Evolutionary conservation across 2,329 filamentous ascomycete genomes (phyloP), one percentile per base, ranked within the genome.

Genomic region (Cercospora sp.): DNA sequence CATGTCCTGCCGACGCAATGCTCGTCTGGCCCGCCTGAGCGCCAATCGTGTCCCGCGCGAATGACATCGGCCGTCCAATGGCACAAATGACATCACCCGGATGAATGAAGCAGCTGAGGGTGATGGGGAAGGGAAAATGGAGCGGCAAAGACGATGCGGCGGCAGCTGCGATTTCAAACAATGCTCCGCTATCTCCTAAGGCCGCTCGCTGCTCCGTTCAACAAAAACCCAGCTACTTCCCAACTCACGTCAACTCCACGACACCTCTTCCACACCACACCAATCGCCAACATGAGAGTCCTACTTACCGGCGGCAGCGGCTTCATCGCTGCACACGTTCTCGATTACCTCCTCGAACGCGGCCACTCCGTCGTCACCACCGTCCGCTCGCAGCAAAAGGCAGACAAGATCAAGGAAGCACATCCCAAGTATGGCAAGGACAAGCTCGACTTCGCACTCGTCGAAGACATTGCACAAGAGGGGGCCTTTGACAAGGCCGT

Each of bases 401-500:
- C 86, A 48, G 82, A 88, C 71, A 86, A 84, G 74, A 89, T 90
- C 75, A 83, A 86, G 67, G 80, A 83, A 20, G 84, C 83, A 20
- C 84, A 88, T 74, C 82, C 84, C 55, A 79, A 76, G 30, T 79
- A 81, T 7, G 80, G 84, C 1, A 84, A 86, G 66, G 84, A 85
- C 65, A 86, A 87, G 75, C 82, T 91, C 33, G 85, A 85, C 67
- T 91, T 89, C 75, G 84, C 79, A 40, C 86, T 94, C 68, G 90
- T 96, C 12, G 84, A 88, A 60, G 91, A 96, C 72, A 89, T 96
- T 71, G 89, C 90, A 0, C 76, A 88, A 69, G 84, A 88, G 23
- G 86, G 86, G 18, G 91, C 90, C 26, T 96, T 95, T 71, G 83
- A 85, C 69, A 75, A 84, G 77, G 87, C 86, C 16, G 84, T 89